Base-by-base conservation (phyloP, 345 rosid species). In the Ricinus communis region DNA sequence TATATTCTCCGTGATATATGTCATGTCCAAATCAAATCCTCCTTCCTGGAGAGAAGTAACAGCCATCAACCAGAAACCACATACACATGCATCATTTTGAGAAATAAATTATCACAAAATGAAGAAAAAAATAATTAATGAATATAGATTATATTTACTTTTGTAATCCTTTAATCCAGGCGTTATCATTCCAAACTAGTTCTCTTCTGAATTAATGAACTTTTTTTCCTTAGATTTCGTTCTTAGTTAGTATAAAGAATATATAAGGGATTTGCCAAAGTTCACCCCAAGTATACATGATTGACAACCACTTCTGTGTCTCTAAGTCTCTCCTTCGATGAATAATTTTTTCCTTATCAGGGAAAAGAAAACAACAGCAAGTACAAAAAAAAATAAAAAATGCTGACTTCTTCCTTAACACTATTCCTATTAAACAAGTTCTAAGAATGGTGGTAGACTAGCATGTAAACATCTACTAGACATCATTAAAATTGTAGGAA, bases 11-110 rank as follows among this genome's bases (percentile, higher is more conserved):
- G 93, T 91, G 76, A 89, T 89, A 66, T 89, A 91, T 16, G 94
- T 89, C 84, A 89, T 77, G 80, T 89, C 97, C 84, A 91, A 80
- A 82, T 91, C 97, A 74, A 91, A 91, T 56, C 89, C 97, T 79
- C 94, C 97, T 77, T 91, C 97, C 97, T 91, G 71, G 50, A 82
- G 19, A 59, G 11, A 81, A 59, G 18, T 31, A 5, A 65, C 9
- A 61, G 14, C 56, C 40, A 43, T 56, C 49, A 69, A 57, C 18
- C 52, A 57, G 52, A 7, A 50, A 38, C 4, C 19, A 46, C 1
- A 51, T 25, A 33, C 8, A 54, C 12, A 19, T 28, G 36, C 55
- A 58, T 30, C 16, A 27, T 8, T 43, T 41, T 45, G 8, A 54
- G 28, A 25, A 31, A 24, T n/a, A 43, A 3, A 66, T 10, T n/a